A percentile compares a stretch with the other conserved stretches of the same genome.
These are phyloP conservation scores for Musa troglodytarum DNA, from an alignment of 176 grass and related monocot species.

Conservation along the genomic window DNA sequence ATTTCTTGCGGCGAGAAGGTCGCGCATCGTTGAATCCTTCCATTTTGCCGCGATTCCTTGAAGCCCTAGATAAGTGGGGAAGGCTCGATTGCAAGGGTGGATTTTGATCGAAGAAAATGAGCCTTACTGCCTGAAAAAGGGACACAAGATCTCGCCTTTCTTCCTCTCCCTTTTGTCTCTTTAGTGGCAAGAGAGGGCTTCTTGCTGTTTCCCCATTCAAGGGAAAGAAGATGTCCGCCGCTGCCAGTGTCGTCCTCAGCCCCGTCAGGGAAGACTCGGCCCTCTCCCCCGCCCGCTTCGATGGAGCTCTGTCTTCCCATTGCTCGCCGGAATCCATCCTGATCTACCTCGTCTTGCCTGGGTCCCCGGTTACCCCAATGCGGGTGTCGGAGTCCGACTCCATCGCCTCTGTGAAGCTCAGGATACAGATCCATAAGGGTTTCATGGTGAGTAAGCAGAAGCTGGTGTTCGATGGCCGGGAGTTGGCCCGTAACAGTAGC, in stretches of 20 bases:
- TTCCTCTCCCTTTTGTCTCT: background rate
- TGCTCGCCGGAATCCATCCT: constrained; percentile 47
- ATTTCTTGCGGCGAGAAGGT: background rate
- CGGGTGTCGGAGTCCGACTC: constrained; percentile 52
- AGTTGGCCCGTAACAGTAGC: constrained; percentile 45
- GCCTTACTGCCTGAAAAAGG: background rate
- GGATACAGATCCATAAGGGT: constrained; percentile 55
- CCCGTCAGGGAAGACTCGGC: constrained; percentile 28
- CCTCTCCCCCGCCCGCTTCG: constrained; percentile 33
- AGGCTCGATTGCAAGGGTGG: no score
- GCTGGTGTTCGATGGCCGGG: constrained; percentile 54
- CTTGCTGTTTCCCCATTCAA: background rate
- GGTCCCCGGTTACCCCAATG: constrained; percentile 41
- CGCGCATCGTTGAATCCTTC: background rate
- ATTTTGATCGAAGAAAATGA: background rate
- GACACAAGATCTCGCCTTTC: background rate
- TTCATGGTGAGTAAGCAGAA: constrained; percentile 60
- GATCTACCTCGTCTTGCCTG: constrained; percentile 53
- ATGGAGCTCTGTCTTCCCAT: constrained; percentile 27
- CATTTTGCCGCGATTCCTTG: background rate
- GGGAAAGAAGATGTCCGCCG: constrained; percentile 42
- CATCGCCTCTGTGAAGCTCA: constrained; percentile 64
- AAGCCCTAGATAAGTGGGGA: background rate
- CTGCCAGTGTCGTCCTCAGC: constrained; percentile 26
- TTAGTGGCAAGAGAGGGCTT: background rate